Conservation (phyloP, 805 yeast genomes). For the Saturnispora ahearnii region DNA sequence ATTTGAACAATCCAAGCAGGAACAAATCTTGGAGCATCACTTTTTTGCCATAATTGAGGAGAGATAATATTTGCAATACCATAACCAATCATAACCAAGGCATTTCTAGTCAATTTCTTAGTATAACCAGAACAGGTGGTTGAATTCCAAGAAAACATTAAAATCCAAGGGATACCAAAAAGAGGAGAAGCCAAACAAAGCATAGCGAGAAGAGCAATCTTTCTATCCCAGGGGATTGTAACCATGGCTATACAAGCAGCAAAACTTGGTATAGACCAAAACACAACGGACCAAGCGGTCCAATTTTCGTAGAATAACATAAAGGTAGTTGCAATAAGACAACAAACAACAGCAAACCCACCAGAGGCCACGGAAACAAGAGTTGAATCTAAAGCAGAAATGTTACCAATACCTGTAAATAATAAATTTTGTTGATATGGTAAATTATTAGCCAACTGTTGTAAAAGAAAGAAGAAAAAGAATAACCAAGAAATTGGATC, state of each 20-base stretch:
- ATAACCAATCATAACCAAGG: constrained; percentile 35
- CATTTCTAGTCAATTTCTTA: constrained; percentile 39
- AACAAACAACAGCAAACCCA: constrained; percentile 18
- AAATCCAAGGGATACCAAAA: constrained; percentile 22
- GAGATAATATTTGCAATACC: constrained; percentile 41
- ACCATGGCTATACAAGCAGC: constrained; percentile 27
- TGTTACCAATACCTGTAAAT: constrained; percentile 14
- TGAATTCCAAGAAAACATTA: constrained; percentile 24
- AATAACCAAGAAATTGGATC: constrained; percentile 39
- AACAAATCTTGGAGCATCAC: constrained; percentile 37
- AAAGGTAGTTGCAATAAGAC: constrained; percentile 16
- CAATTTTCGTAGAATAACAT: constrained; percentile 13
- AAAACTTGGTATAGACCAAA: constrained; percentile 35
- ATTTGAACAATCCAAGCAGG: constrained; percentile 45
- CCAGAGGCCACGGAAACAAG: constrained; percentile 18
- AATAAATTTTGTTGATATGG: constrained; percentile 17
- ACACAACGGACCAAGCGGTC: constrained; percentile 26
- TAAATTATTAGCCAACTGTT: constrained; percentile 19
- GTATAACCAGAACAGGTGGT: constrained; percentile 41
- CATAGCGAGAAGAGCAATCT: constrained; percentile 39
- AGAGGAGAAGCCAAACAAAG: constrained; percentile 40
- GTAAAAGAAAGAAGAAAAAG: constrained; percentile 18
- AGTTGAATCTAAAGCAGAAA: constrained; percentile 15
- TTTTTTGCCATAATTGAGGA: constrained; percentile 43
- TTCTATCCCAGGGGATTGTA: constrained; percentile 31